phyloP scores from a whole-genome alignment of 2,329 filamentous ascomycete species.

The Hypoxylon sp. region DNA sequence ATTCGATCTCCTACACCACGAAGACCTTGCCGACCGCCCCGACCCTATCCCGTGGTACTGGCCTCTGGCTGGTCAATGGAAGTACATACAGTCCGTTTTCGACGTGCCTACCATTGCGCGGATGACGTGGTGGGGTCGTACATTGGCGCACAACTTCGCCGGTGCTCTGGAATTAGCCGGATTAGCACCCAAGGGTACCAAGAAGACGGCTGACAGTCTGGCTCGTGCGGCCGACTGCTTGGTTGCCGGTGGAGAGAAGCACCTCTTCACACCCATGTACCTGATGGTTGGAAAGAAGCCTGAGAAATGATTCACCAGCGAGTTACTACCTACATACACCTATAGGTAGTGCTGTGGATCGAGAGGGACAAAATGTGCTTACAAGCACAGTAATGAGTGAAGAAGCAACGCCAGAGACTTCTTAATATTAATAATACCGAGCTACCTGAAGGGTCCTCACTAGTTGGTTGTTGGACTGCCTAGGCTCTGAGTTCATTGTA shows the following conservation, averaged over 20 bases:
- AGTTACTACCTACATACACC: not conserved
- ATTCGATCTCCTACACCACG: slow-evolving; percentile 85
- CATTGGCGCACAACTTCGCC: slow-evolving; percentile 81
- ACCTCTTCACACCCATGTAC: slow-evolving; percentile 99
- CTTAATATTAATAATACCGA: slow-evolving; percentile 40
- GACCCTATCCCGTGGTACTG: slow-evolving; percentile 93
- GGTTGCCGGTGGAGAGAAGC: slow-evolving; percentile 86
- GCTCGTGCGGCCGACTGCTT: slow-evolving; percentile 86
- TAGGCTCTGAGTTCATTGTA: slow-evolving; percentile 33
- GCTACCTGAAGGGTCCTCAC: slow-evolving; percentile 1
- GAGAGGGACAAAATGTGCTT: slow-evolving; percentile 32
- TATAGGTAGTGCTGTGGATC: slow-evolving; percentile 1
- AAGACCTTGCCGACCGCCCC: slow-evolving; percentile 85
- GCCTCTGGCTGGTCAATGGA: slow-evolving; percentile 87
- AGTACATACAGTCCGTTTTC: slow-evolving; percentile 82
- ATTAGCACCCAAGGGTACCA: slow-evolving; percentile 84
- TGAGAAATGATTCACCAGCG: slow-evolving; percentile 52
- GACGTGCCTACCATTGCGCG: slow-evolving; percentile 88
- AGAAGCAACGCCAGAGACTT: slow-evolving; percentile 34
- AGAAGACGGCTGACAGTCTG: slow-evolving; percentile 94
- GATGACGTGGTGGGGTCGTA: slow-evolving; percentile 89
- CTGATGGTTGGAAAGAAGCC: slow-evolving; percentile 96
- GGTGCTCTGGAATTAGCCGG: slow-evolving; percentile 81
- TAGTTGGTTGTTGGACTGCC: slow-evolving; percentile 1
- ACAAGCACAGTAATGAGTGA: slow-evolving; percentile 43